A percentile compares a stretch with the other conserved stretches of the same genome.
Evolutionary conservation across 116 monocot species (phyloP).

Genomic region (Posidonia oceanica): DNA sequence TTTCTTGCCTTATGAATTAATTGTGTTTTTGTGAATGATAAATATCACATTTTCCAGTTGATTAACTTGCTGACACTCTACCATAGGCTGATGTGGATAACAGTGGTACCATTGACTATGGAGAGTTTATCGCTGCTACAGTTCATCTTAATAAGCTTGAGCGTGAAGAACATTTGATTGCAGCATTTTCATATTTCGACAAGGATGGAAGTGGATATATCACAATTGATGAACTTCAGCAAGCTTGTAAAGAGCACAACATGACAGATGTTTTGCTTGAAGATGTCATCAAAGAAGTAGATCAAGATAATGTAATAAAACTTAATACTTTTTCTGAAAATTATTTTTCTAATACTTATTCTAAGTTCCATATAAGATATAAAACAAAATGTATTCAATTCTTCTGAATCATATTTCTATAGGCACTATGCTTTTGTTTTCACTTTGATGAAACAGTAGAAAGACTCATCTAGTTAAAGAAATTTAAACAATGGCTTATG

Average conservation of each 20-base stretch:
- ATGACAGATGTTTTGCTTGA: constrained; percentile 53
- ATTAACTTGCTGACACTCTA: neutral
- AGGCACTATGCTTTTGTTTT: neutral
- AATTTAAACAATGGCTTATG: no score
- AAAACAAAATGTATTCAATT: neutral
- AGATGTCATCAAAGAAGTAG: constrained; percentile 70
- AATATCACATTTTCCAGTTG: constrained; percentile 7
- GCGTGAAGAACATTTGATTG: constrained; percentile 61
- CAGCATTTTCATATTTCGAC: constrained; percentile 72
- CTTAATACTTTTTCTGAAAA: neutral
- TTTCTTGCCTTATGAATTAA: neutral
- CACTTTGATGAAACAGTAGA: neutral
- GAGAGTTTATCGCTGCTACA: constrained; percentile 71
- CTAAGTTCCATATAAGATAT: neutral
- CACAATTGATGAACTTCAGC: constrained; percentile 76
- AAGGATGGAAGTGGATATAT: constrained; percentile 81
- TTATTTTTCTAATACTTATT: neutral
- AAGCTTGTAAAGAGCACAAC: constrained; percentile 70
- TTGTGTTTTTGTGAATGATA: neutral
- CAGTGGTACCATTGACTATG: constrained; percentile 72
- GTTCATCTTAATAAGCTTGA: constrained; percentile 77
- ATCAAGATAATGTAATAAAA: constrained; percentile 42
- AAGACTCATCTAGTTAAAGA: no score
- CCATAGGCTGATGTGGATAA: constrained; percentile 73
- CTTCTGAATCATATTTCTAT: neutral